Base-by-base conservation (phyloP, 345 rosid genomes). In the Camelina sativa region DNA sequence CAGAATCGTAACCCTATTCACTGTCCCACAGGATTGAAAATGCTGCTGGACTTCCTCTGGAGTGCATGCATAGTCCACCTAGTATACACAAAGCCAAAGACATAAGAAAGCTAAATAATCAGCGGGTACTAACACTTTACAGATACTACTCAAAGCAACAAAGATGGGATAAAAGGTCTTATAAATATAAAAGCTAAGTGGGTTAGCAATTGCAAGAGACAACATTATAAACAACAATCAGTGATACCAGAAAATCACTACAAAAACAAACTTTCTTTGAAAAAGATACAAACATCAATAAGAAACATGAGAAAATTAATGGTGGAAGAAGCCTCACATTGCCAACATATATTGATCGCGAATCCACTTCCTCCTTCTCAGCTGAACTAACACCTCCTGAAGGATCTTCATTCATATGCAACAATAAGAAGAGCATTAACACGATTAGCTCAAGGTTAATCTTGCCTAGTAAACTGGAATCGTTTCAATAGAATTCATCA, bases 11-110 rank as follows among this genome's bases (percentile, higher is more conserved):
- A 94, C 98, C 60, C 98, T 83, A 75, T 95, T 92, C 50, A 95
- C 97, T 0, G 99, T 95, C 61, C 99, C 99, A 81, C 99, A 95
- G 17, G 99, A 95, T 54, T 95, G 99, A 79, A 95, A 95, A 82
- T 95, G 99, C 76, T 92, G 99, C 72, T 95, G 99, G 51, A 95
- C 94, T 84, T 95, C 99, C 82, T 95, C 99, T 22, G 99, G 98
- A 12, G 99, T 90, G 62, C 99, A 95, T 23, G 91, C 90, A 67
- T 95, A 95, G 71, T 95, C 99, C 71, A 95, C 99, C 99, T 95
- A 85, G 60, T 48, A 79, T 69, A 50, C 25, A 69, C 74, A 74
- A 51, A 71, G 17, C 25, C 43, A 84, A 11, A 43, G 16, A 15
- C 40, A 65, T 2, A 48, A 1, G 19, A 25, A 47, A 63, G 13